phyloP scores from a whole-genome alignment of 2,329 filamentous ascomycete genomes.

The Penicillium sp. region DNA sequence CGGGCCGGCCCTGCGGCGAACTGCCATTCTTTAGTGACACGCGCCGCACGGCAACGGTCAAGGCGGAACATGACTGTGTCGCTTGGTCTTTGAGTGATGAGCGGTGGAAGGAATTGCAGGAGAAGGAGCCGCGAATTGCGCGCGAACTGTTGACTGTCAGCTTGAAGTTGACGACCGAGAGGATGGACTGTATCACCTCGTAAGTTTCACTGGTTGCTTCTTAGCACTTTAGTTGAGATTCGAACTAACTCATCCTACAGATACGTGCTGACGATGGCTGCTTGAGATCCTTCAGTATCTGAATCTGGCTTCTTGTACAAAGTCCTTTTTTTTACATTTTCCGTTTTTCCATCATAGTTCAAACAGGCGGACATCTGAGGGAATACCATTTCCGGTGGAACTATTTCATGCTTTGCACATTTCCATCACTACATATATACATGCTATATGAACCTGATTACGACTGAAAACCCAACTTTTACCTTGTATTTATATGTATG shows the following conservation, averaged over 20 bases:
- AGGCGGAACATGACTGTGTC: constrained; percentile 79
- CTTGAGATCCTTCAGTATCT: constrained; percentile 19
- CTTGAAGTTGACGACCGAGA: constrained; percentile 91
- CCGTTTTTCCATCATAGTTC: not conserved
- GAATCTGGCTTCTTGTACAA: not conserved
- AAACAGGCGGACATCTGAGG: not conserved
- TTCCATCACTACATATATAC: not conserved
- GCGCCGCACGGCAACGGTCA: constrained; percentile 80
- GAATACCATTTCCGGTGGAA: not conserved
- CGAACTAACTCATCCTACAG: constrained; percentile 19
- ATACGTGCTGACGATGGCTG: constrained; percentile 40
- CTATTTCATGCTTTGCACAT: not conserved
- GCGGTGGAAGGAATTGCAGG: constrained; percentile 74
- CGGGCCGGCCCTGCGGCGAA: constrained; percentile 93
- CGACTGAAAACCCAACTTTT: not conserved
- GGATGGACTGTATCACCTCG: constrained; percentile 75
- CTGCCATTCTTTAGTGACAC: constrained; percentile 96
- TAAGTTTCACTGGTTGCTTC: constrained; percentile 41
- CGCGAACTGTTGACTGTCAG: constrained; percentile 82
- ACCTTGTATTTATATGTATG: not conserved
- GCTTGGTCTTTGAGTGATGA: constrained; percentile 78
- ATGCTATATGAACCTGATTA: not conserved
- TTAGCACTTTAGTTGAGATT: not conserved
- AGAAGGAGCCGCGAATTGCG: constrained; percentile 74
- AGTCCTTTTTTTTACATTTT: not conserved